Conservation (phyloP, 2,329 filamentous ascomycete species). For the Pestalotiopsis sp. region DNA sequence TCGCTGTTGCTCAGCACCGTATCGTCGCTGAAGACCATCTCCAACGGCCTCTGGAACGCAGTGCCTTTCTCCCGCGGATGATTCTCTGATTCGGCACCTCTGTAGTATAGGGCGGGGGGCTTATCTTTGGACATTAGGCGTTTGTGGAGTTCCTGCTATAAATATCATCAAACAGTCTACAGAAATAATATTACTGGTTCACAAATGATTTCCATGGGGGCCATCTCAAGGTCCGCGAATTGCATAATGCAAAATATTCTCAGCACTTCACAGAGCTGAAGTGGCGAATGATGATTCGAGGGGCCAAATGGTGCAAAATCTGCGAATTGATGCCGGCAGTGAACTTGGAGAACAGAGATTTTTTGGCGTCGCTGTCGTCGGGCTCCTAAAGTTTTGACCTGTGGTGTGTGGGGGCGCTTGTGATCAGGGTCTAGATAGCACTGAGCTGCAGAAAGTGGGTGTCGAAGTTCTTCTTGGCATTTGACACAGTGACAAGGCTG, state of each 20-base stretch:
- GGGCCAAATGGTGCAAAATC: too few species aligned
- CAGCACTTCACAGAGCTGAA: too few species aligned
- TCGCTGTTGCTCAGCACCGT: neutral
- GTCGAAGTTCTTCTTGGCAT: neutral
- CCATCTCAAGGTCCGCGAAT: neutral
- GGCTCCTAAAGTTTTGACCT: too few species aligned
- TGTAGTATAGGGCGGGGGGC: neutral
- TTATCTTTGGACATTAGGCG: neutral
- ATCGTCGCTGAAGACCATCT: neutral
- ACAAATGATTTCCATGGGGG: too few species aligned
- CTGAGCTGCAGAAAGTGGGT: too few species aligned
- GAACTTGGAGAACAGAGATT: too few species aligned
- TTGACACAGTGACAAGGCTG: neutral
- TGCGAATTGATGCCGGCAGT: too few species aligned
- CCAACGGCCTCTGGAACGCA: neutral
- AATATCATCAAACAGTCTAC: conserved; percentile 2
- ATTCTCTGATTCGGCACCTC: neutral
- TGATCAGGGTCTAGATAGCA: too few species aligned
- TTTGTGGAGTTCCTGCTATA: neutral
- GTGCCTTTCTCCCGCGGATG: neutral
- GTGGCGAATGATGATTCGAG: too few species aligned
- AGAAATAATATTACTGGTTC: neutral
- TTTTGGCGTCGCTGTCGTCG: too few species aligned
- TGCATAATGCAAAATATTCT: too few species aligned
- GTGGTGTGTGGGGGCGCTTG: too few species aligned